Base-by-base conservation (phyloP, 768 basidiomycete genomes). In the Russula olivacea region DNA sequence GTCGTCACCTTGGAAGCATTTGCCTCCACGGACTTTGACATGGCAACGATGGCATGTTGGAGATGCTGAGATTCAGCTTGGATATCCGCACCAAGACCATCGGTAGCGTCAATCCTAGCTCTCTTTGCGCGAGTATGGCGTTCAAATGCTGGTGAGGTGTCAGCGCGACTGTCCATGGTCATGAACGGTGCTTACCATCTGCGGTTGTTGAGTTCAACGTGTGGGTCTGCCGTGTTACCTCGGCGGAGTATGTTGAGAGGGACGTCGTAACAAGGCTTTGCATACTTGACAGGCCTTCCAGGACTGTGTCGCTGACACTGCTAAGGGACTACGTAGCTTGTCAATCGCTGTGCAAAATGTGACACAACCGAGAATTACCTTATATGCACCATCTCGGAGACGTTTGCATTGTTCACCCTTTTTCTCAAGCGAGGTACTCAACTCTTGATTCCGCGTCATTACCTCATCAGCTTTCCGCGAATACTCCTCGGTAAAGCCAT, bases 51-150 rank as follows among this genome's bases (percentile, higher is more conserved):
- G 11, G 78, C 79, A 14, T 78, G 76, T 63, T 85, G 82, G 59
- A 85, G 68, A 58, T 76, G 73, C 25, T 77, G 77, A 68, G 82
- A 82, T 54, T 84, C 79, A 36, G 79, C 76, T 65, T 84, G 80
- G 38, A 83, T 69, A 36, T 83, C 80, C 5, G 76, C 72, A 34
- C 74, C 74, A 69, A 89, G 74, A 3, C 75, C 71, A 47, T 77
- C 75, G 21, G 82, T 84, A 11, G 80, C 78, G 56, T 89, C 88
- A 2, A 86, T 69, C 48, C 90, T 81, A 43, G 84, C 84, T 53
- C 85, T 81, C 70, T 93, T 93, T 17, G 83, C 80, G 58, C 81
- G 78, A 48, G 75, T 74, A 68, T 87, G 75, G 63, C 82, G 79
- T 64, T 89, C 83, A 65, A 89, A 79, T 36, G 83, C 88, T 86